Evolutionary conservation across 2,329 filamentous ascomycete species (phyloP), one percentile per base, ranked within the genome.

Genomic region (Verticillium longisporum): DNA sequence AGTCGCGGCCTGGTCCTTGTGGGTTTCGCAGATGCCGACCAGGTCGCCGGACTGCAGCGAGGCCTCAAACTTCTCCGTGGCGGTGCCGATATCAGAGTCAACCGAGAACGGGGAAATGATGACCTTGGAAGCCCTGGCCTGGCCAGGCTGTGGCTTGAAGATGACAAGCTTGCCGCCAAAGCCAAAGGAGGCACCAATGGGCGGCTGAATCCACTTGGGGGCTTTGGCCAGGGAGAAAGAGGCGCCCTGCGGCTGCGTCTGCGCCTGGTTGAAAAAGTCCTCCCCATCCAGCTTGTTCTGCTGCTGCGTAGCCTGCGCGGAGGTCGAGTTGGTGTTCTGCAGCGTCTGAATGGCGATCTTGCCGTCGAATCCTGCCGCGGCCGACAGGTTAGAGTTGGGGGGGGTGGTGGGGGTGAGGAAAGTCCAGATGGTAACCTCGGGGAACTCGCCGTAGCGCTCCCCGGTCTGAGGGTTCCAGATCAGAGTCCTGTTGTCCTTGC

Each of bases 371-470:
- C 94, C 96, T 10, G 96, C 95, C 18, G 95, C 98, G 18, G 96
- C 96, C 57, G 94, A 91, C 61, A 99, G 81, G 71, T 88, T 91
- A 11, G 95, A 94, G 74, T 99, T 97, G 67, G 91, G 88, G 34
- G 95, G 95, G 73, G 97, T 93, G 83, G 96, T 98, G 64, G 89
- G 86, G 5, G 95, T 97, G 72, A 94, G 88, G 80, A 99, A 99
- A 6, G 93, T 97, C 94, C 95, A 99, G 75, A 98, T 99, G n/a
- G 94, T 97, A 60, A 96, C 93, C 69, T 97, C 92, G 4, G 94
- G 93, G 71, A 98, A 94, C 75, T 98, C 94, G 66, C 96, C 95
- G 65, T 92, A 89, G 13, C 85, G 82, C 71, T 95, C 87, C 59
- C 94, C 94, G 2, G 90, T 97, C 70, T 95, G 90, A 1, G 95